Conservation (phyloP, 148 eudicot species). For the Salicornia ramosissima region DNA sequence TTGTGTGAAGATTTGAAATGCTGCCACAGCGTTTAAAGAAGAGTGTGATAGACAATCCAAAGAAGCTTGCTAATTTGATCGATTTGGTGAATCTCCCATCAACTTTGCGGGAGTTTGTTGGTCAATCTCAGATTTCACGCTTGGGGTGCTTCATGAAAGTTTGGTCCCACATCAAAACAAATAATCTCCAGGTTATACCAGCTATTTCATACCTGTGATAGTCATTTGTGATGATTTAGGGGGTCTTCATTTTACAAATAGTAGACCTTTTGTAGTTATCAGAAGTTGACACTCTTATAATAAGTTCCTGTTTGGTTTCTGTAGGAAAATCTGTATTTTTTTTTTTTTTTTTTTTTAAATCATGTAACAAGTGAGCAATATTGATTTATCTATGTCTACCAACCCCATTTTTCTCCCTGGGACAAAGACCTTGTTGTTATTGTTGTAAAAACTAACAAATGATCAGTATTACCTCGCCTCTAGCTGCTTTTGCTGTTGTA, state of each 20-base stretch:
- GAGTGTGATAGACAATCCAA: constrained; percentile 62
- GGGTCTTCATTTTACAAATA: not conserved
- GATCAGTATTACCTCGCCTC: not conserved
- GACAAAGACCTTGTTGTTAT: no score
- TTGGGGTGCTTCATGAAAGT: constrained; percentile 77
- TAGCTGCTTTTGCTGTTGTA: not conserved
- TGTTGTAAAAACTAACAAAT: not conserved
- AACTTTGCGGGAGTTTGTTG: constrained; percentile 69
- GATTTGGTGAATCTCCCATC: constrained; percentile 87
- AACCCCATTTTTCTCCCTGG: no score
- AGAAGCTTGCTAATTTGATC: constrained; percentile 74
- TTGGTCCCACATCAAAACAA: constrained; percentile 82
- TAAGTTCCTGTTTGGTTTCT: not conserved
- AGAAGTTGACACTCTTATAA: not conserved
- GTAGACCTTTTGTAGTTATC: not conserved
- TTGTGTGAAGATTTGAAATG: constrained; percentile 36
- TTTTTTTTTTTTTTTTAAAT: no score
- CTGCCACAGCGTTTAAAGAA: constrained; percentile 66
- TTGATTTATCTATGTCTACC: no score
- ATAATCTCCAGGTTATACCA: constrained; percentile 68
- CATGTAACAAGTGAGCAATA: no score
- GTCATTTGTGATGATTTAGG: constrained; percentile 9
- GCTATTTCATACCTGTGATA: not conserved
- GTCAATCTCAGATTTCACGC: constrained; percentile 78
- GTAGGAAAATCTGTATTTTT: not conserved